A percentile compares a stretch with the other conserved stretches of the same genome.
phyloP scores from a whole-genome alignment of 441 rosid species.

The Adansonia rubrostipa region DNA sequence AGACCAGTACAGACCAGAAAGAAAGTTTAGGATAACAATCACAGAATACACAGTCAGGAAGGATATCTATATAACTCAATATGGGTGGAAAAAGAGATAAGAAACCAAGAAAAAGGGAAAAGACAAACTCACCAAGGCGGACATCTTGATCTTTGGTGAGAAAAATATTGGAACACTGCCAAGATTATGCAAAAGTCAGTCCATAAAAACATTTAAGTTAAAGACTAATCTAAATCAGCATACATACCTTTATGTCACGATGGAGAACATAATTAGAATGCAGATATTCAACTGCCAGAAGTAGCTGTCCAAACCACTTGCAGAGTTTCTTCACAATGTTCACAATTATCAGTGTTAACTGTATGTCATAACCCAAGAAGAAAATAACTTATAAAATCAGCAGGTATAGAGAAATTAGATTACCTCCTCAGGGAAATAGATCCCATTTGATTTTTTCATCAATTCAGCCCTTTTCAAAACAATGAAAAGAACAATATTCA shows the following conservation, averaged over 20 bases:
- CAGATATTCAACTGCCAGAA: slow-evolving; percentile 87
- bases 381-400: slow-evolving; percentile 20
- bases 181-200: slow-evolving; percentile 38
- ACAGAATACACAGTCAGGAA: not conserved
- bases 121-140: slow-evolving; percentile 73
- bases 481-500: slow-evolving; percentile 24
- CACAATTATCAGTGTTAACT: not conserved
- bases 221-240: slow-evolving; percentile 18
- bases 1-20: slow-evolving; percentile 32
- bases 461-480: slow-evolving; percentile 71
- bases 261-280: slow-evolving; percentile 92
- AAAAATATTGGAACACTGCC: slow-evolving; percentile 94
- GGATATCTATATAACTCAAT: slow-evolving; percentile 21
- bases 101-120: slow-evolving; percentile 8
- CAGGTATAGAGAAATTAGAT: not conserved
- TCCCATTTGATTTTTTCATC: slow-evolving; percentile 90
- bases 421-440: slow-evolving; percentile 93
- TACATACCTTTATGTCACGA: slow-evolving; percentile 84
- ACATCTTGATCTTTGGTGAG: slow-evolving; percentile 95
- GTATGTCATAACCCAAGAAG: slow-evolving; percentile 27
- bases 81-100: not conserved
- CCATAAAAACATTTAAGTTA: slow-evolving; percentile 21
- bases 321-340: slow-evolving; percentile 70
- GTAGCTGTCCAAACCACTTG: slow-evolving; percentile 93
- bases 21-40: slow-evolving; percentile 20